phyloP scores from a whole-genome alignment of 2,329 filamentous ascomycete genomes.

The Neodidymelliopsis sp. region DNA sequence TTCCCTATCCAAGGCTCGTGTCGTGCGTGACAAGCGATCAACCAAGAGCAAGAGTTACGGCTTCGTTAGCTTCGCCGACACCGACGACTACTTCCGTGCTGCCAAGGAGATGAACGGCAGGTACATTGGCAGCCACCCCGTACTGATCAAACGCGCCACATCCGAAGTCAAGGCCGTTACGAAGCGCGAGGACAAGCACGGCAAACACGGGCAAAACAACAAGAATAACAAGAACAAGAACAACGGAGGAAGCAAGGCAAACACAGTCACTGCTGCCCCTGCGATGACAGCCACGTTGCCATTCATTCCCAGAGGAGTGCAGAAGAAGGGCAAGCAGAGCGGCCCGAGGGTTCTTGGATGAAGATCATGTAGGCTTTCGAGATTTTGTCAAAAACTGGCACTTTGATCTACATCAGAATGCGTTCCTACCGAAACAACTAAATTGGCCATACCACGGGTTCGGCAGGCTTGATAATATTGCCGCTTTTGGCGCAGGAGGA shows the following conservation, averaged over 20 bases:
- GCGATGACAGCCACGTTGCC: slow-evolving; percentile 24
- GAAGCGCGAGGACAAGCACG: slow-evolving; percentile 55
- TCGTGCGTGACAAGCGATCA: slow-evolving; percentile 93
- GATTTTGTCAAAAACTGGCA: too few relatives aligned
- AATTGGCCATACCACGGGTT: too few relatives aligned
- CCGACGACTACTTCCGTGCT: slow-evolving; percentile 95
- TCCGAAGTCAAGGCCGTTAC: slow-evolving; percentile 85
- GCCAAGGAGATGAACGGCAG: slow-evolving; percentile 99
- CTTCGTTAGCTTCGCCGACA: slow-evolving; percentile 94
- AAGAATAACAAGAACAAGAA: slow-evolving; percentile 61
- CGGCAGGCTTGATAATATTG: too few relatives aligned
- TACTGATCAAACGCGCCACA: slow-evolving; percentile 84
- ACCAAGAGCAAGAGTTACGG: slow-evolving; percentile 96
- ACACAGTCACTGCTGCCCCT: slow-evolving; percentile 19
- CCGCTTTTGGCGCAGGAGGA: too few relatives aligned
- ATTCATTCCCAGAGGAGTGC: slow-evolving; percentile 38
- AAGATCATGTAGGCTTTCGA: slow-evolving; percentile 6
- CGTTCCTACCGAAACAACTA: too few relatives aligned
- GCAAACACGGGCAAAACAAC: slow-evolving; percentile 41
- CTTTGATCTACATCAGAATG: too few relatives aligned
- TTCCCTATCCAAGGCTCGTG: slow-evolving; percentile 89
- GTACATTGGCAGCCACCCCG: slow-evolving; percentile 97
- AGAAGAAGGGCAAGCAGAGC: slow-evolving; percentile 43
- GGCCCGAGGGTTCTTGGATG: slow-evolving; percentile 40
- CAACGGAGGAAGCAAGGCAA: slow-evolving; percentile 31